Base-by-base conservation (phyloP, 2,329 filamentous ascomycete species). In the Fusarium begoniae region DNA sequence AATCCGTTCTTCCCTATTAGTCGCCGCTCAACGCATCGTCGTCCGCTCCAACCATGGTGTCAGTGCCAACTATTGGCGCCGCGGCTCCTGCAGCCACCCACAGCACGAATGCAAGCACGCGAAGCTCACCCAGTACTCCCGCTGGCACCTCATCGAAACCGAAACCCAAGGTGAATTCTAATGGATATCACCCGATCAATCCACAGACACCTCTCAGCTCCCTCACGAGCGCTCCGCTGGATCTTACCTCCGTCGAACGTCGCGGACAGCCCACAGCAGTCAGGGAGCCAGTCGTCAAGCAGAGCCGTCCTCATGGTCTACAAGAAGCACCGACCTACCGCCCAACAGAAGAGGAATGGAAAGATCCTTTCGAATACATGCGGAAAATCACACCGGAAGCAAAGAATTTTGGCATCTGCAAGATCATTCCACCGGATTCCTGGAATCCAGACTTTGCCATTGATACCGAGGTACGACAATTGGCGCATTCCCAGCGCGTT, bases 381-480 rank as follows among this genome's bases (percentile, higher is more conserved):
- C 92, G 92, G 81, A 98, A 96, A 83, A 98, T 99, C 76, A 88
- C 92, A 2, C 91, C 94, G 3, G 95, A 98, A 81, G 96, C 94
- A 30, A 90, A 88, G 75, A 91, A 95, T 78, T 98, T 93, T 83
- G 96, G 96, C 57, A 93, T 99, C 61, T 95, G 95, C 88, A 98
- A 98, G 83, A 94, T 99, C 71, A 93, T 99, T 64, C 96, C 96
- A 10, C 96, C 96, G 2, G 94, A 96, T 72, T 91, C 89, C 40
- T 99, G 96, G 96, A 96, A 97, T 79, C 96, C 96, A 13, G 89
- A 94, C 22, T 98, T 99, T 82, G 95, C 95, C 48, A 97, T 99
- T 79, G 95, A 99, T 81, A 98, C 96, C 28, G 95, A 98, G 91
- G 96, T 98, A 75, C 51, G 82, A 73, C 35, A 53, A 26, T 47